phyloP scores from a whole-genome alignment of 805 yeast species.

The Blastobotrys chiropterorum region DNA sequence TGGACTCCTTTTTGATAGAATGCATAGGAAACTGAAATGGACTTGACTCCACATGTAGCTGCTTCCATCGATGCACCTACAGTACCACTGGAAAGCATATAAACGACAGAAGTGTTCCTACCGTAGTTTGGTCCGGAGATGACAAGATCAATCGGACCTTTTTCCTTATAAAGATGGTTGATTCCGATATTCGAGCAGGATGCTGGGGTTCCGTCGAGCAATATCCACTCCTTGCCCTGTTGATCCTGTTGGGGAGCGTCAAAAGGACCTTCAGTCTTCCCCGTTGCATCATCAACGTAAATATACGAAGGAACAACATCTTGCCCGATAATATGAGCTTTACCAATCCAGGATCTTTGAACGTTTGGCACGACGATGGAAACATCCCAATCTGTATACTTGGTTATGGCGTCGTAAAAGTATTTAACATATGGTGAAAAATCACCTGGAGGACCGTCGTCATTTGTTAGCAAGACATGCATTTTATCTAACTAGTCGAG shows the following conservation, averaged over 20 bases:
- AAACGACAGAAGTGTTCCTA: slow-evolving; percentile 82
- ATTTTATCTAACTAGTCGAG: not conserved
- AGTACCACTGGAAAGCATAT: slow-evolving; percentile 88
- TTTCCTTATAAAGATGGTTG: slow-evolving; percentile 52
- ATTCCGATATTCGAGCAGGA: slow-evolving; percentile 89
- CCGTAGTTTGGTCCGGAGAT: slow-evolving; percentile 96
- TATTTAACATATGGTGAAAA: slow-evolving; percentile 82
- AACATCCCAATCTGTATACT: slow-evolving; percentile 74
- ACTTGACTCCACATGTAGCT: slow-evolving; percentile 51
- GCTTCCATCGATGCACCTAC: slow-evolving; percentile 97
- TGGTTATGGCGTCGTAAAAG: slow-evolving; percentile 61
- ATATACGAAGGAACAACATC: slow-evolving; percentile 42
- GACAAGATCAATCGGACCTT: slow-evolving; percentile 72
- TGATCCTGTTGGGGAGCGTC: slow-evolving; percentile 14
- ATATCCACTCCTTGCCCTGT: slow-evolving; percentile 48
- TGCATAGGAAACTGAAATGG: slow-evolving; percentile 86
- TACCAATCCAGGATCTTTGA: slow-evolving; percentile 95
- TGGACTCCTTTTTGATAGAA: slow-evolving; percentile 48
- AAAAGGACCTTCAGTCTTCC: slow-evolving; percentile 30
- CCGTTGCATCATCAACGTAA: slow-evolving; percentile 19
- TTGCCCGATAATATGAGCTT: slow-evolving; percentile 75
- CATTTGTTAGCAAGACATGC: slow-evolving; percentile 57
- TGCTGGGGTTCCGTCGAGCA: slow-evolving; percentile 93
- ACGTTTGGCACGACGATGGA: slow-evolving; percentile 76
- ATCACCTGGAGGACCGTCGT: slow-evolving; percentile 90